phyloP scores from a whole-genome alignment of 179 eudicot genomes.

The Vitellaria paradoxa region DNA sequence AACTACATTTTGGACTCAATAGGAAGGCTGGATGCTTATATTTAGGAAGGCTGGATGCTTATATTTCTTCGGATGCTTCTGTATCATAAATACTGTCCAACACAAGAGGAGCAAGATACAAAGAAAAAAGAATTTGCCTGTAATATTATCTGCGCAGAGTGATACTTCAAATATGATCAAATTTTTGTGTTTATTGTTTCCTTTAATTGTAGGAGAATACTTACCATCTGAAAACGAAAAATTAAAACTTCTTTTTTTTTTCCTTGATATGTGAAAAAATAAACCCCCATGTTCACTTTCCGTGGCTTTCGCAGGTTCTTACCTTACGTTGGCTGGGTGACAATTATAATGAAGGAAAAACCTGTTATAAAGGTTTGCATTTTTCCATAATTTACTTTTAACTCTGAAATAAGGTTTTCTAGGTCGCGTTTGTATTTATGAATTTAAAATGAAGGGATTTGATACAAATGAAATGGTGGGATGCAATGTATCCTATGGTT shows the following conservation, averaged over 20 bases:
- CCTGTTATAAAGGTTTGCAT: constrained; percentile 66
- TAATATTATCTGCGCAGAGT: not conserved
- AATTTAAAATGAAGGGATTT: too few species aligned
- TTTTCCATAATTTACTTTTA: not conserved
- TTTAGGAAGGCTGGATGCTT: not conserved
- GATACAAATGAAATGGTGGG: too few species aligned
- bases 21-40: not conserved
- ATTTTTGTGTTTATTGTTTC: not conserved
- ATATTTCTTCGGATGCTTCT: not conserved
- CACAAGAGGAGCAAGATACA: too few species aligned
- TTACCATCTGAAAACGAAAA: too few species aligned
- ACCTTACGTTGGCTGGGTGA: constrained; percentile 78
- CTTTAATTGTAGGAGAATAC: not conserved
- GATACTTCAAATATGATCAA: not conserved
- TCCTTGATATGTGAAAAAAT: not conserved
- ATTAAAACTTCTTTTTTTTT: not conserved
- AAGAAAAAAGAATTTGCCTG: not conserved
- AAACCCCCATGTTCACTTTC: not conserved
- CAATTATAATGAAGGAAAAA: constrained; percentile 78
- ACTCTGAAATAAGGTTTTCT: not conserved
- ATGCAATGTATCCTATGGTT: too few species aligned
- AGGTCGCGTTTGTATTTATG: too few species aligned
- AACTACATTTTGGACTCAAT: not conserved
- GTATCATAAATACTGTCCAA: too few species aligned
- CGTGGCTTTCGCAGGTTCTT: constrained; percentile 54